Conservation (phyloP, 2,329 filamentous ascomycete genomes). For the Neopestalotiopsis rosae region DNA sequence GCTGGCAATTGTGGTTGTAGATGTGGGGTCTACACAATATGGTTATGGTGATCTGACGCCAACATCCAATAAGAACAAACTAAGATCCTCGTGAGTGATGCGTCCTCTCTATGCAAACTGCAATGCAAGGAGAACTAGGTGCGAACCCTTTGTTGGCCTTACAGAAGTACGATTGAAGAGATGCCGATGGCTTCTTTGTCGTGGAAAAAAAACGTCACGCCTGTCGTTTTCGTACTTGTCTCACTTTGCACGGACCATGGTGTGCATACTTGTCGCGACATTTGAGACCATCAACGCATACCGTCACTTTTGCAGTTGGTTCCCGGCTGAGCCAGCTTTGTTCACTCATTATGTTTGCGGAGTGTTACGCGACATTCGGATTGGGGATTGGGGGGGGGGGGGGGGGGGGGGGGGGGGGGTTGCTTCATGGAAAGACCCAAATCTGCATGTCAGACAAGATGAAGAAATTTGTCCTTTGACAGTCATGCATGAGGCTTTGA, state of each 20-base stretch:
- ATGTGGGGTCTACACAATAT: not conserved
- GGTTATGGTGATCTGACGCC: too few relatives aligned
- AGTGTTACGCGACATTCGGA: not conserved
- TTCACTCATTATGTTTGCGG: not conserved
- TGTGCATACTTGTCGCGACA: not conserved
- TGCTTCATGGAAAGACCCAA: not conserved
- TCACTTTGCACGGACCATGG: slow-evolving; percentile 9
- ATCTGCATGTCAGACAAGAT: not conserved
- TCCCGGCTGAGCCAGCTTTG: not conserved
- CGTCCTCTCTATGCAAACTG: not conserved
- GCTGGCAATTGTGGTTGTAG: not conserved
- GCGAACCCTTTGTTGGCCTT: not conserved
- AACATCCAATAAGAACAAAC: too few relatives aligned
- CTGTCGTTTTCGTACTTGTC: not conserved
- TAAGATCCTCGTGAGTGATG: not conserved
- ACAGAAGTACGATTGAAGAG: not conserved
- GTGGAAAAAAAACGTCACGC: not conserved
- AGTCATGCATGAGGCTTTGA: not conserved
- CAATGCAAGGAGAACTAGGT: not conserved
- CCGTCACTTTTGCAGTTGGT: not conserved
- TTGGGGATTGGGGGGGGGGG: too few relatives aligned
- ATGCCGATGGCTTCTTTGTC: slow-evolving; percentile 8
- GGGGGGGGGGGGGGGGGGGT: too few relatives aligned
- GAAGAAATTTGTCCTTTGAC: not conserved
- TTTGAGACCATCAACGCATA: not conserved